Base-by-base conservation (phyloP, 495 filamentous ascomycete genomes). In the Xylaria bambusicola region DNA sequence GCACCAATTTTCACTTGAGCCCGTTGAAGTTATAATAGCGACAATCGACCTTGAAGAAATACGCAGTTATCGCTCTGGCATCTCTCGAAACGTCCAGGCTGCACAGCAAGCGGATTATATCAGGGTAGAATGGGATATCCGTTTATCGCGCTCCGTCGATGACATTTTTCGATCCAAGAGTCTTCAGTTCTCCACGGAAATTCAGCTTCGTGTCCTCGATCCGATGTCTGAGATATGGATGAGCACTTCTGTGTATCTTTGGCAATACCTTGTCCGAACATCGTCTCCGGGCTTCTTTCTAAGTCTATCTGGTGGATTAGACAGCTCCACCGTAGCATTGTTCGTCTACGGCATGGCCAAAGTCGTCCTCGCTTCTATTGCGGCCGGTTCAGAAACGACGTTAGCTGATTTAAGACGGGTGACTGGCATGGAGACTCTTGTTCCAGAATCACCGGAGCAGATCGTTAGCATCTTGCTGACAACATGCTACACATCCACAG, bases 21-120 rank as follows among this genome's bases (percentile, higher is more conserved):
- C 92, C 56, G 88, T 93, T 10, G 90, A 93, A 66, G 88, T 95
- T 5, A 70, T 90, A 20, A 89, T 85, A 9, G 90, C 91, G 3
- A 90, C 87, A 1, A 77, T 91, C 0, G 90, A 94, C 56, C 75
- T 95, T 1, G 90, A 93, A 67, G 84, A 89, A 57, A 86, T 92
- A 6, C 71, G 86, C 5, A 67, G 68, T 10, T 81, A 70, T 52
- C 75, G 88, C 10, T 82, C 66, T 18, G 66, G 75, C 2, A 75
- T 78, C 15, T 79, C 73, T n/a, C 68, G 87, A 47, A 80, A 78
- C 4, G 48, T 84, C 15, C 86, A 90, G 69, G 82, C 85, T 9
- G 72, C 55, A 71, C 20, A 13, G 12, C 55, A 58, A 23, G 1
- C 45, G 5, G 54, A 57, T 8, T 57, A 48, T 8, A 20, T 31